Percentiles rank a stretch among this genome's conserved stretches.
phyloP scores from a whole-genome alignment of 2,329 filamentous ascomycete species.

The Leptodontidium sp. region DNA sequence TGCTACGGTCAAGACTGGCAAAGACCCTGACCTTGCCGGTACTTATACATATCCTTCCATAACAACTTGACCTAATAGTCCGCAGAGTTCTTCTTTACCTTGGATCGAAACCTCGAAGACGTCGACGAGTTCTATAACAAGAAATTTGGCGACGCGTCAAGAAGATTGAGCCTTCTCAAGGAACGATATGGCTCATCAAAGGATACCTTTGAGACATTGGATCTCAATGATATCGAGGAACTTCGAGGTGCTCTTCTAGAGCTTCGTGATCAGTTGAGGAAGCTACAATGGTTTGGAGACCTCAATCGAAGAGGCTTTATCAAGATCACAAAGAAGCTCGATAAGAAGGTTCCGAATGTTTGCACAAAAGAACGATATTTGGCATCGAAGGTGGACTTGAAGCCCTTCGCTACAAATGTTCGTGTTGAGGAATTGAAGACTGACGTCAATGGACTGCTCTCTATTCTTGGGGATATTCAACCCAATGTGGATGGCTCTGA shows the following conservation, averaged over 20 bases:
- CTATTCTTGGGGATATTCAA: slow-evolving; percentile 79
- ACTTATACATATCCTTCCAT: slow-evolving; percentile 44
- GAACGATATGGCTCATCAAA: slow-evolving; percentile 83
- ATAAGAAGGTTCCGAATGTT: slow-evolving; percentile 86
- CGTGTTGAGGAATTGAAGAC: slow-evolving; percentile 66
- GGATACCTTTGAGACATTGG: slow-evolving; percentile 75
- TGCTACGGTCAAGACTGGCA: slow-evolving; percentile 70
- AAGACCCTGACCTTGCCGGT: slow-evolving; percentile 90
- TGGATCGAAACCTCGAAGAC: slow-evolving; percentile 97
- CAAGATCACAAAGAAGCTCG: slow-evolving; percentile 98
- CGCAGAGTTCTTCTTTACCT: slow-evolving; percentile 89
- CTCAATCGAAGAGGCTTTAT: slow-evolving; percentile 94
- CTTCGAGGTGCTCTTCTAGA: slow-evolving; percentile 90
- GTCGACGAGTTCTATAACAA: slow-evolving; percentile 98
- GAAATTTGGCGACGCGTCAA: slow-evolving; percentile 85
- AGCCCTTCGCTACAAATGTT: slow-evolving; percentile 82
- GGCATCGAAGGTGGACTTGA: slow-evolving; percentile 87
- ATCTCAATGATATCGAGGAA: slow-evolving; percentile 90
- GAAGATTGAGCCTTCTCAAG: slow-evolving; percentile 85
- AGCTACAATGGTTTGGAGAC: slow-evolving; percentile 97
- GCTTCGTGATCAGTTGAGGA: slow-evolving; percentile 84
- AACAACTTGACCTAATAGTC: slow-evolving; percentile 35
- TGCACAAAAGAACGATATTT: slow-evolving; percentile 87
- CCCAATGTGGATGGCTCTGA: slow-evolving; percentile 82
- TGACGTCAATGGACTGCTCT: slow-evolving; percentile 90